Conservation (phyloP, 164 flowering plant species). For the Magnolia officinalis region DNA sequence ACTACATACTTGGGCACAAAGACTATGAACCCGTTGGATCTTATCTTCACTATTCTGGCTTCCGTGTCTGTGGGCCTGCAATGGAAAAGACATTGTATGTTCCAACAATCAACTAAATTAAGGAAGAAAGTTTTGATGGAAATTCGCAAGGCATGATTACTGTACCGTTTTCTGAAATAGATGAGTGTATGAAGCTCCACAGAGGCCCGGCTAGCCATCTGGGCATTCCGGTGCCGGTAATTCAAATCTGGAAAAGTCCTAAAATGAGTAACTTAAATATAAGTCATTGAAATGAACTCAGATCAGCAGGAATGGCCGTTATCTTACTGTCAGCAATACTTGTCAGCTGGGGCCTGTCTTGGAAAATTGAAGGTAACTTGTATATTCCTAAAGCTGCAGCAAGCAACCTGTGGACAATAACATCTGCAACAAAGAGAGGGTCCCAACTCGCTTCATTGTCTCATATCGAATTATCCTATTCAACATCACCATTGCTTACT, state of each 20-base stretch:
- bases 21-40: constrained; percentile 94
- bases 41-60: constrained; percentile 92
- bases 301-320: not conserved
- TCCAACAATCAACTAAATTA: not conserved
- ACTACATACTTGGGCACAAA: constrained; percentile 88
- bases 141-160: not conserved
- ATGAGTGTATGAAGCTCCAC: constrained; percentile 95
- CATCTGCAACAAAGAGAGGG: constrained; percentile 56
- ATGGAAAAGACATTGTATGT: constrained; percentile 9
- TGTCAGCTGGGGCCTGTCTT: constrained; percentile 80
- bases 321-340: constrained; percentile 87
- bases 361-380: constrained; percentile 81
- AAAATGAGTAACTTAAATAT: not conserved
- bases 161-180: constrained; percentile 79
- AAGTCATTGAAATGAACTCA: not conserved
- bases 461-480: not conserved
- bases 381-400: constrained; percentile 87
- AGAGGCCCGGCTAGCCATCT: constrained; percentile 95
- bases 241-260: constrained; percentile 62
- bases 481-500: not conserved
- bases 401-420: constrained; percentile 91
- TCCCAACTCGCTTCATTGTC: not conserved
- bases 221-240: constrained; percentile 96
- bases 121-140: not conserved
- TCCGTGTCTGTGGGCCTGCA: constrained; percentile 89